Evolutionary conservation across 495 filamentous ascomycete species (phyloP).

Genomic region (Trichoderma reesei): DNA sequence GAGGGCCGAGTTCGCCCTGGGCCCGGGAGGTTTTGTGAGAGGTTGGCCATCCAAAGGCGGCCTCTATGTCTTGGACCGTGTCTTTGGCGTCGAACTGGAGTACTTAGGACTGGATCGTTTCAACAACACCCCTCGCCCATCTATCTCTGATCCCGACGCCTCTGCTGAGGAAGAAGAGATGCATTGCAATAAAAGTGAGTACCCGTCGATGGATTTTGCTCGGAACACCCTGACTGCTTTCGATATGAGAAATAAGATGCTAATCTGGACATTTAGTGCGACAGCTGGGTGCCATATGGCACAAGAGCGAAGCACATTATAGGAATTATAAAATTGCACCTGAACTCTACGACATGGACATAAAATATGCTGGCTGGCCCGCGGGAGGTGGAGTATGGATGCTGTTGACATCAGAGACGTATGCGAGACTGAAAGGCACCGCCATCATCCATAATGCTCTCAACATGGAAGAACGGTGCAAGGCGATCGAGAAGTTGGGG

Average conservation of each 20-base stretch:
- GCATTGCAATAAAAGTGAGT: background rate
- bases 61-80: background rate
- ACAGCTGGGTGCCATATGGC: background rate
- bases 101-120: background rate
- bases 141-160: background rate
- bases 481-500: background rate
- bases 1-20: background rate
- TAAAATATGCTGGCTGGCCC: background rate
- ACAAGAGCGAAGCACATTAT: background rate
- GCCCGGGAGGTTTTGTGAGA: background rate
- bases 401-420: background rate
- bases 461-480: constrained; percentile 4
- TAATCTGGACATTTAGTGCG: background rate
- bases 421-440: background rate
- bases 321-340: background rate
- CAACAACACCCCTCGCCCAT: background rate
- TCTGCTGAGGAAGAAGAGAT: background rate
- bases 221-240: too few species aligned
- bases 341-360: background rate
- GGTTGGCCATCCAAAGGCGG: background rate
- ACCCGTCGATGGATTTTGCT: background rate
- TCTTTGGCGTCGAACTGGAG: background rate
- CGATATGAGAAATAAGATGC: background rate
- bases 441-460: background rate
- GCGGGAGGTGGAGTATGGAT: background rate